phyloP scores from a whole-genome alignment of 306 rosid species.

The Sphenostylis stenocarpa region DNA sequence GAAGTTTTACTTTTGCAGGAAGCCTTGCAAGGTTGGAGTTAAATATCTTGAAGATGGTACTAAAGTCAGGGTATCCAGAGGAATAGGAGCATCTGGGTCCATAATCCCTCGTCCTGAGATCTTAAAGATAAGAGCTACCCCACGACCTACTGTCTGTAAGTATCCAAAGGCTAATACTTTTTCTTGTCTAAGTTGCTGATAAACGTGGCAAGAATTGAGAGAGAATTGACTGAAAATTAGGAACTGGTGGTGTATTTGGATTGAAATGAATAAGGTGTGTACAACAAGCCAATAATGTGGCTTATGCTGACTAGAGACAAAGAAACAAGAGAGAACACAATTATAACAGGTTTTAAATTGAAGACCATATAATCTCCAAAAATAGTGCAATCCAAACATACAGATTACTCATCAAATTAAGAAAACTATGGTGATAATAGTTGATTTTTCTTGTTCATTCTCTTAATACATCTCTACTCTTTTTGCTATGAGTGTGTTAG shows the following conservation, averaged over 20 bases:
- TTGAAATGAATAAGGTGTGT: neutral
- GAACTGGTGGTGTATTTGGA: neutral
- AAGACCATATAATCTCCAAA: neutral
- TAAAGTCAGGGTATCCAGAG: constrained; percentile 87
- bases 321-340: neutral
- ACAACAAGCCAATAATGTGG: neutral
- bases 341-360: neutral
- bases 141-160: constrained; percentile 79
- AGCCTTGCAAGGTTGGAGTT: constrained; percentile 79
- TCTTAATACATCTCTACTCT: neutral
- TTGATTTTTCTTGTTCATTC: neutral
- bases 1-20: constrained; percentile 49
- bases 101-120: constrained; percentile 93
- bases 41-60: constrained; percentile 94
- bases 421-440: neutral
- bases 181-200: constrained; percentile 13
- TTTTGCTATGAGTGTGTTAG: neutral
- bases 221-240: neutral
- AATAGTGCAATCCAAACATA: neutral
- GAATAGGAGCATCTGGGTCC: constrained; percentile 78
- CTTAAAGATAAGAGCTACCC: constrained; percentile 79
- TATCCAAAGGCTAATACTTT: constrained; percentile 24
- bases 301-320: neutral
- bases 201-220: neutral
- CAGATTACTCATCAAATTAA: neutral